Evolutionary conservation across 2,329 filamentous ascomycete genomes (phyloP), one percentile per base, ranked within the genome.

Genomic region (Fusarium circinatum): DNA sequence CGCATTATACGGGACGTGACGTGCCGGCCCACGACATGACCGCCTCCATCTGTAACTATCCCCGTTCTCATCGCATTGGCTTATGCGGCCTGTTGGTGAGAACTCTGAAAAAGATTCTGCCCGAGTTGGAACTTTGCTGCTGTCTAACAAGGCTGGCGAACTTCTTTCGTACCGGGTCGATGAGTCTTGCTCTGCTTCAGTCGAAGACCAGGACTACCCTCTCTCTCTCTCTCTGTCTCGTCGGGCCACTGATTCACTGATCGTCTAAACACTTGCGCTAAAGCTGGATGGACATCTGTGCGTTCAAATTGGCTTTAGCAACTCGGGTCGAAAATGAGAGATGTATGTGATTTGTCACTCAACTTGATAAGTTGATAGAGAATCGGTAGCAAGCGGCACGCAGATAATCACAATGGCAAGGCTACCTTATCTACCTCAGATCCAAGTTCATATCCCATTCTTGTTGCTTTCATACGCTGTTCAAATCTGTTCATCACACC

Each of bases 1-100:
- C 67, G 65, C 45, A 47, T 30, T 32, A 42, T 65, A 36, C 49
- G 18, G 51, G 51, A 65, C 34, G 38, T 63, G 66, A 44, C 57
- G 32, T 51, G 65, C 54, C 60, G 70, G 65, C 56, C 28, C 34
- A 52, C 44, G 41, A 55, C 55, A 72, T 32, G 58, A 15, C 48
- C 41, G 18, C 54, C 44, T 65, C 48, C 34, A 30, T 65, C 63
- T 36, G 63, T 65, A 65, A 22, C 32, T 65, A 48, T 41, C 39
- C 55, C 48, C 48, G 42, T 45, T 34, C 38, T 32, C 28, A 48
- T 28, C 62, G 18, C 41, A 28, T 28, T 44, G 30, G 26, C 61
- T 36, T 36, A 58, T 61, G 24, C 51, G 26, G 18, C 51, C 32
- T 24, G 20, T 13, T 10, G 51, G 24, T 39, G 32, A 54, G n/a